Conservation (phyloP, 495 filamentous ascomycete species). For the Cercophora scortea region DNA sequence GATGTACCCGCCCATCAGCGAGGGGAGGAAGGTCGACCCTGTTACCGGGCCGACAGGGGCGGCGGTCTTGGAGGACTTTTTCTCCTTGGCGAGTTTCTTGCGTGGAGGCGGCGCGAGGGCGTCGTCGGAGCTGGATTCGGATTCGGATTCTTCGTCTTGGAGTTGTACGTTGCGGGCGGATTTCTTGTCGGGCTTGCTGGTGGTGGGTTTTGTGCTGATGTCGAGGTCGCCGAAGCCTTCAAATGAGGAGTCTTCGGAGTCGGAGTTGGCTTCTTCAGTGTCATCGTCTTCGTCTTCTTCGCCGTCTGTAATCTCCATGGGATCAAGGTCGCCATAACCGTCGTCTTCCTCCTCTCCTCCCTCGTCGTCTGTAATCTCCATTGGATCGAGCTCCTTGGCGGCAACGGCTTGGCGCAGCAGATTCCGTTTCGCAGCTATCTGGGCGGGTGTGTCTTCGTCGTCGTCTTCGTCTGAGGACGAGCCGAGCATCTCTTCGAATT, state of each 20-base stretch:
- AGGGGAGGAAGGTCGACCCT: constrained; percentile 73
- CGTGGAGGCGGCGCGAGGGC: background rate
- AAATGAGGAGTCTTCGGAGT: background rate
- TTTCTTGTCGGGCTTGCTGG: background rate
- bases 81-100: background rate
- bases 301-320: constrained; percentile 6
- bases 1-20: constrained; percentile 84
- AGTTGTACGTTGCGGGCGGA: background rate
- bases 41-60: constrained; percentile 18
- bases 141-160: background rate
- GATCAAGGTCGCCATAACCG: background rate
- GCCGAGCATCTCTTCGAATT: constrained; percentile 12
- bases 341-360: constrained; percentile 11
- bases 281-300: constrained; percentile 13
- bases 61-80: constrained; percentile 9
- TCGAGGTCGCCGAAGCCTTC: constrained; percentile 13
- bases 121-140: background rate
- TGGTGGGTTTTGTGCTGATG: background rate
- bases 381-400: constrained; percentile 12
- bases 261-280: constrained; percentile 11
- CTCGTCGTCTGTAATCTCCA: constrained; percentile 13
- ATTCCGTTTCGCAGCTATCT: background rate
- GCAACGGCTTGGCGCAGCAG: background rate
- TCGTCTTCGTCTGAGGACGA: constrained; percentile 8
- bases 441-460: background rate